Conservation (phyloP, 1,139 yeast genomes). For the Taphrina deformans region DNA sequence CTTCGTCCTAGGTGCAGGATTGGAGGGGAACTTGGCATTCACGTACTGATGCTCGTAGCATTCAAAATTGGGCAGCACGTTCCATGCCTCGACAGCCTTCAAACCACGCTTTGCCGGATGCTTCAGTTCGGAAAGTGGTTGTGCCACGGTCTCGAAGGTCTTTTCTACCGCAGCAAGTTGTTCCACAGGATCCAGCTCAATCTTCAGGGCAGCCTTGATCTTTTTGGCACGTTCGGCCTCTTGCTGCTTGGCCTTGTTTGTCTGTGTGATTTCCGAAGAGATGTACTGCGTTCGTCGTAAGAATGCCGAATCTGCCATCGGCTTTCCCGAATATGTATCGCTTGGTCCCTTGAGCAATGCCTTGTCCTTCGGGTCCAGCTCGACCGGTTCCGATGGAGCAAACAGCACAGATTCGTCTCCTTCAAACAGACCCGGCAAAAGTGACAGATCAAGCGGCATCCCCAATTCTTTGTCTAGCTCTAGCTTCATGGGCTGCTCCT, state of each 20-base stretch:
- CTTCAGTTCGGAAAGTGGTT: conserved; percentile 40
- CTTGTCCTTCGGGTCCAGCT: conserved; percentile 73
- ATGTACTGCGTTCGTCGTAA: conserved; percentile 93
- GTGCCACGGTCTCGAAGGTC: conserved; percentile 64
- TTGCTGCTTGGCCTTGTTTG: conserved; percentile 22
- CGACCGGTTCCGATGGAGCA: conserved; percentile 37
- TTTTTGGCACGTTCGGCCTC: conserved; percentile 25
- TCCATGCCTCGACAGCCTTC: conserved; percentile 75
- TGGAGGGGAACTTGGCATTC: conserved; percentile 22
- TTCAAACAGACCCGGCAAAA: conserved; percentile 68
- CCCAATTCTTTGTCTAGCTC: conserved; percentile 75
- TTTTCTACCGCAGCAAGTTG: conserved; percentile 69
- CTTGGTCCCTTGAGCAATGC: conserved; percentile 77
- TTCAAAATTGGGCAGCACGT: conserved; percentile 81
- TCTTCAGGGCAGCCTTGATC: conserved; percentile 19
- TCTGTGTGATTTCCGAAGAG: conserved; percentile 48
- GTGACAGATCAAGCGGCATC: conserved; percentile 72
- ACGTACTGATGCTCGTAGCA: conserved; percentile 62
- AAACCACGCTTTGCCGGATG: conserved; percentile 77
- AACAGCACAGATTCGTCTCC: conserved; percentile 55
- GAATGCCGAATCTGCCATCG: conserved; percentile 62
- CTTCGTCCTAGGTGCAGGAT: conserved; percentile 30
- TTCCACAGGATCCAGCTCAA: conserved; percentile 54
- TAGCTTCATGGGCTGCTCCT: conserved; percentile 68
- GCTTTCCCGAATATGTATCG: conserved; percentile 52